phyloP scores from a whole-genome alignment of 306 rosid genomes.

The Ziziphus jujuba region DNA sequence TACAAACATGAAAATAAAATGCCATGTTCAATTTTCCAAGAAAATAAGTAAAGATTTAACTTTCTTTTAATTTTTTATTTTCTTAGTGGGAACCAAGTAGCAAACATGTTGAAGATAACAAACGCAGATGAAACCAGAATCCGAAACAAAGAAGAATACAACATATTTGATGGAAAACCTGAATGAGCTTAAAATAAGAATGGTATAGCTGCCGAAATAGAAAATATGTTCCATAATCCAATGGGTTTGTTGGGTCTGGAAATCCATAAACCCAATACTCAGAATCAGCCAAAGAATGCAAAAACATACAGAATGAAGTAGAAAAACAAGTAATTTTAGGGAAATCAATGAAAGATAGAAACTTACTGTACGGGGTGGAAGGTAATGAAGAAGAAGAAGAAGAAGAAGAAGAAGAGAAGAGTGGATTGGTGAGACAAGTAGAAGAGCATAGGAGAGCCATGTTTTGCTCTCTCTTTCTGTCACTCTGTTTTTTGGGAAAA shows the following conservation, averaged over 20 bases:
- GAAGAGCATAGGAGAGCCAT: slow-evolving; percentile 62
- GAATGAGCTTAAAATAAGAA: not conserved
- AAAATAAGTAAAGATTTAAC: no score
- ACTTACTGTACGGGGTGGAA: slow-evolving; percentile 41
- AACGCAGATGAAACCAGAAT: slow-evolving; percentile 1
- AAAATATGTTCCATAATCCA: not conserved
- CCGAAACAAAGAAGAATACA: no score
- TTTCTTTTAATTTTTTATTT: no score
- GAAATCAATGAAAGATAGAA: not conserved
- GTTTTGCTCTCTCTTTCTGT: no score
- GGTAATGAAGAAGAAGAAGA: slow-evolving; percentile 30
- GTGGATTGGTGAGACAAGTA: slow-evolving; percentile 46
- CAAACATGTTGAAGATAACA: not conserved
- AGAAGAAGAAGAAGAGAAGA: slow-evolving; percentile 27
- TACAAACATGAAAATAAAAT: no score
- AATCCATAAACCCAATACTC: no score
- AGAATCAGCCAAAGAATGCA: not conserved
- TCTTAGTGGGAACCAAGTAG: not conserved
- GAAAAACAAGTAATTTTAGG: not conserved
- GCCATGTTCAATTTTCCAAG: no score
- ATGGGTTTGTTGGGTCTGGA: not conserved
- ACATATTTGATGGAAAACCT: slow-evolving; percentile 11
- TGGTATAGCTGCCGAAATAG: not conserved
- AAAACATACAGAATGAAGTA: not conserved
- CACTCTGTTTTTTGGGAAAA: not conserved